Evolutionary conservation across 345 rosid species (phyloP), one percentile per base, ranked within the genome.

Genomic region (Cardamine occulta): DNA sequence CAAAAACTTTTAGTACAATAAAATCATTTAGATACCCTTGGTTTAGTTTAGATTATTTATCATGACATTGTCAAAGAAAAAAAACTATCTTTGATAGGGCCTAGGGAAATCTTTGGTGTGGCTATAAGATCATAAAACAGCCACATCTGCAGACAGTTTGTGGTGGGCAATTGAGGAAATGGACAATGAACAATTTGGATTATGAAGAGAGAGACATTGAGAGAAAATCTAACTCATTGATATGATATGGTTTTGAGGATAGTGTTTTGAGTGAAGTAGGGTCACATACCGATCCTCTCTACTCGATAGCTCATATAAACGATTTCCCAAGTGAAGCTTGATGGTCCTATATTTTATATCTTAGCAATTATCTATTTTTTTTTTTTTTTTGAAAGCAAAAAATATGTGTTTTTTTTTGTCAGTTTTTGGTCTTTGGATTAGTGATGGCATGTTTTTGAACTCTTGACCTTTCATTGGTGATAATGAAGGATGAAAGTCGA

Each of bases 251-350:
- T 70, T 70, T 70, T 70, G 75, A 35, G 71, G 72, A 69, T 69
- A 70, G 80, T 69, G 64, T 76, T 68, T 68, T 58, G 70, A 69
- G 69, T 68, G 64, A 61, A 76, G 80, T 76, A 69, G 70, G 80
- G 75, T 45, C 80, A 62, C 44, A 76, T 51, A 53, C 65, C 19
- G 15, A 67, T 60, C 61, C 42, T 35, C 24, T 18, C 53, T 74
- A 35, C 34, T 66, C 57, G 54, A 49, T 73, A 40, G n/a, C 15
- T 54, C 26, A 5, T 52, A 7, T 17, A 26, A 51, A 9, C 77
- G 4, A 74, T 45, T 66, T 56, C 21, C 24, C 44, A 74, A 65
- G 59, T 7, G 28, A 75, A 60, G 19, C 45, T 74, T 67, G 53
- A 37, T 60, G 45, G 68, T 74, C 61, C 53, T 54, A 19, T 64